Base-by-base conservation (phyloP, 2,329 filamentous ascomycete species). In the Diplocarpon rosae region DNA sequence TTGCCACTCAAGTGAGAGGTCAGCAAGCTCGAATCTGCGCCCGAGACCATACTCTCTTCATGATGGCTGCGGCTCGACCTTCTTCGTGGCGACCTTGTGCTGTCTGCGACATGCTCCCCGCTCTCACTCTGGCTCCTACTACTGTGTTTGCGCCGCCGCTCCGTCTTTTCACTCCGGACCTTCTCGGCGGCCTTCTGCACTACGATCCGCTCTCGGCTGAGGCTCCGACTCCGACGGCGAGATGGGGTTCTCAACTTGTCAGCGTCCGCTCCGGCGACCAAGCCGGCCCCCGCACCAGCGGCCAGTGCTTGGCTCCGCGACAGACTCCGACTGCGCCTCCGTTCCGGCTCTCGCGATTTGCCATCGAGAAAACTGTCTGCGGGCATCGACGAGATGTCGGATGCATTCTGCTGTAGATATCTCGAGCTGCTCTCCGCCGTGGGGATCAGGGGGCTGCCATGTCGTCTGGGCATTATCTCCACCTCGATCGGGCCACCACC, bases 321-420 rank as follows among this genome's bases (percentile, higher is more conserved):
- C 36, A 62, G 50, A 42, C 58, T 61, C 42, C 53, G 57, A 31
- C 56, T 61, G 29, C 57, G 49, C 43, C 57, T 60, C 41, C 57
- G 51, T 43, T 58, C 56, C n/a, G 57, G 54, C 13, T 58, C 59
- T 52, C 43, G 39, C 24, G 56, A 50, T 12, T 56, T 53, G 31
- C 70, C 72, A 52, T 81, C 80, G 10, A 84, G 67, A 66, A 83
- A 75, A 59, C 78, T 83, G 61, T 85, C 79, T n/a, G 78, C 70
- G 28, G 80, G 80, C 76, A 85, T 83, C 30, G 79, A 82, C 1
- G 90, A 96, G 39, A 96, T 85, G 59, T 95, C 90, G 2, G 90
- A 95, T 40, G 79, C 70, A 53, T 77, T 78, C 11, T 76, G 72
- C 29, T 77, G 73, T 39, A 80, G 67, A 61, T 83, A 88, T 42